A percentile compares a stretch with the other conserved stretches of the same genome.
These are phyloP conservation scores for Gentiana dahurica DNA, from an alignment of 257 asterid genomes.

Conservation along the genomic window DNA sequence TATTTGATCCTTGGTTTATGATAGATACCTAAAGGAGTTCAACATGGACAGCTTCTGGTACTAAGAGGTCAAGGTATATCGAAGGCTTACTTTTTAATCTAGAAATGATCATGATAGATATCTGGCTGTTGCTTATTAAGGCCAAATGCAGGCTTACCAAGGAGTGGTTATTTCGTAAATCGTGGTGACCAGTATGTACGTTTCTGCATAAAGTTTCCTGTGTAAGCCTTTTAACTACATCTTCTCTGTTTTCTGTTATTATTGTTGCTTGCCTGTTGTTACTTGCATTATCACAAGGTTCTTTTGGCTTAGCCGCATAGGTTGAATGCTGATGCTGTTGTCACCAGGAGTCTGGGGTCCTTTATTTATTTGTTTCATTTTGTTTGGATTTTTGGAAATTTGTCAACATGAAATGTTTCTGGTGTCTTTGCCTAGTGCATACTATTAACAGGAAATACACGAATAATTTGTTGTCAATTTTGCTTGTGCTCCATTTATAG, in stretches of 20 bases:
- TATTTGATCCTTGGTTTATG: slow-evolving; percentile 13
- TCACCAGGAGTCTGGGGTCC: too few species aligned
- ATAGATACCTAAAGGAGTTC: slow-evolving; percentile 93
- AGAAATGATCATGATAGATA: too few species aligned
- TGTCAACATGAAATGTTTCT: too few species aligned
- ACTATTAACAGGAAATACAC: too few species aligned
- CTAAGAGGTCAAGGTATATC: slow-evolving; percentile 81
- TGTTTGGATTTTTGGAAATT: too few species aligned
- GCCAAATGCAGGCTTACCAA: slow-evolving; percentile 64
- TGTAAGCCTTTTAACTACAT: slow-evolving; percentile 40
- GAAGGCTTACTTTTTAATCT: not conserved
- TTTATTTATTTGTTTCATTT: too few species aligned
- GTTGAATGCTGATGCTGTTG: too few species aligned
- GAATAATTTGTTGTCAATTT: too few species aligned
- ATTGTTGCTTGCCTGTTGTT: not conserved
- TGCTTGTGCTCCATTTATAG: slow-evolving; percentile 25
- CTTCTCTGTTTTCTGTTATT: slow-evolving; percentile 3
- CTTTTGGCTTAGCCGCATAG: too few species aligned
- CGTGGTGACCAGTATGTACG: slow-evolving; percentile 88
- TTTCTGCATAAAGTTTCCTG: slow-evolving; percentile 68
- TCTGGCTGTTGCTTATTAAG: too few species aligned
- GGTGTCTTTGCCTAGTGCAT: too few species aligned
- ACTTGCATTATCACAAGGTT: not conserved
- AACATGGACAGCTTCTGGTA: slow-evolving; percentile 68
- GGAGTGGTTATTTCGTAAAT: slow-evolving; percentile 52